Evolutionary conservation across 1,139 yeast species (phyloP), one percentile per base, ranked within the genome.

Genomic region (Debaryomyces coudertii): DNA sequence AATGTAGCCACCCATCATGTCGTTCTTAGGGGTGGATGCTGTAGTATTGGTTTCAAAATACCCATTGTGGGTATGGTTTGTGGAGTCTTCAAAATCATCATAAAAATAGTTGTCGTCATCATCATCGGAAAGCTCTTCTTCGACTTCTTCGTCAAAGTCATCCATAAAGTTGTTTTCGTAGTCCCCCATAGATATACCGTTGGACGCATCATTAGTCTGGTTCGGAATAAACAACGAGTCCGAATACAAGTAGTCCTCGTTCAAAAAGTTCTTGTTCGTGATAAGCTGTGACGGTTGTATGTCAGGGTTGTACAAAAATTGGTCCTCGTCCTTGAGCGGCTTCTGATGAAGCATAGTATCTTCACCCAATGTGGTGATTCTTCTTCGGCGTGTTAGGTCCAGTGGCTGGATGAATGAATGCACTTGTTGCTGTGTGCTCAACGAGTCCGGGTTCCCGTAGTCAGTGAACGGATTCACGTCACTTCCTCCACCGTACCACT

Each of bases 241-340:
- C n/a, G 50, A 28, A 18, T 37, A 44, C 41, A 44, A 35, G 30
- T 30, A 47, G 36, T 47, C 53, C 23, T 47, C 54, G 40, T 46
- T 40, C 20, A 38, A 40, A 7, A 49, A 43, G 27, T 46, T 50
- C 42, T 48, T 47, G 18, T 36, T 44, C n/a, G 63, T 61, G 44
- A 72, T 61, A 46, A 73, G 60, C 29, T 71, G 71, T 22, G 77
- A 72, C 18, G 79, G 79, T 54, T 72, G 73, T 22, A 73, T 69
- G 53, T 73, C 71, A 6, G 79, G 71, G 53, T 73, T 71, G 55
- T 63, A 71, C 52, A 73, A 65, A 49, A 68, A 63, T 51, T 63
- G 69, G 45, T 72, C 76, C 24, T 71, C 75, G 40, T 69, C 73
- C 52, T 65, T 65, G 52, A 58, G 53, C 44, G 47, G 47, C 45